A percentile compares a stretch with the other conserved stretches of the same genome.
phyloP scores from a whole-genome alignment of 1,284 basidiomycete genomes.

The Fomitiporia mediterranea region DNA sequence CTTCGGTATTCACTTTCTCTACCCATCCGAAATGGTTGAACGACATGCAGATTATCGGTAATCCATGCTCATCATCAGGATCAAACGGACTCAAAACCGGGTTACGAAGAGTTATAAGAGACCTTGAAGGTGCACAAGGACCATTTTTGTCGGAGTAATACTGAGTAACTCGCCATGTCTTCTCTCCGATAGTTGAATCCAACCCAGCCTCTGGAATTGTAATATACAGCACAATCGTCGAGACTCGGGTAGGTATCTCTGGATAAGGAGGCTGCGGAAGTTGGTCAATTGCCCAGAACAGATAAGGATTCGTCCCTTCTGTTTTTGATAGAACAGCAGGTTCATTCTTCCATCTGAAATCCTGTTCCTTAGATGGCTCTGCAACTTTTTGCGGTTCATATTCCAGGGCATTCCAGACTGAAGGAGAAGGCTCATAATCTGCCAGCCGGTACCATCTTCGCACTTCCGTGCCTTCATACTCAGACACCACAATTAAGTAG shows the following conservation, averaged over 20 bases:
- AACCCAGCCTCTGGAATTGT: not conserved
- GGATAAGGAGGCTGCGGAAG: conserved; percentile 7
- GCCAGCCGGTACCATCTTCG: conserved; percentile 12
- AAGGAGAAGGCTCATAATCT: not conserved
- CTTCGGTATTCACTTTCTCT: conserved; percentile 1
- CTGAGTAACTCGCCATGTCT: conserved; percentile 14
- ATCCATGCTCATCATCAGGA: not conserved
- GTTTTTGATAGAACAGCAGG: not conserved
- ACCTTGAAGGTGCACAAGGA: conserved; percentile 3
- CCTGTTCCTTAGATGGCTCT: conserved; percentile 1
- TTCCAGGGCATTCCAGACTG: conserved; percentile 4
- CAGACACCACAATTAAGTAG: conserved; percentile 5
- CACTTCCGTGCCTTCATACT: conserved; percentile 4
- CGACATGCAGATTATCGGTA: conserved; percentile 11
- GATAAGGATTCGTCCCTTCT: not conserved
- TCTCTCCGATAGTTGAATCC: not conserved
- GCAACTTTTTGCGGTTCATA: not conserved
- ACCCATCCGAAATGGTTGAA: conserved; percentile 19
- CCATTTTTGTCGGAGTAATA: conserved; percentile 16
- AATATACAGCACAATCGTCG: conserved; percentile 15
- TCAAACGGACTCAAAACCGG: conserved; percentile 9
- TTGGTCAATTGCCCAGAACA: conserved; percentile 16
- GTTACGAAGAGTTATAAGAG: not conserved
- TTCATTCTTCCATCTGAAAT: conserved; percentile 8
- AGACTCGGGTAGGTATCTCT: conserved; percentile 1